Conservation (phyloP, 768 basidiomycete species). For the Russula griseocarnosa region DNA sequence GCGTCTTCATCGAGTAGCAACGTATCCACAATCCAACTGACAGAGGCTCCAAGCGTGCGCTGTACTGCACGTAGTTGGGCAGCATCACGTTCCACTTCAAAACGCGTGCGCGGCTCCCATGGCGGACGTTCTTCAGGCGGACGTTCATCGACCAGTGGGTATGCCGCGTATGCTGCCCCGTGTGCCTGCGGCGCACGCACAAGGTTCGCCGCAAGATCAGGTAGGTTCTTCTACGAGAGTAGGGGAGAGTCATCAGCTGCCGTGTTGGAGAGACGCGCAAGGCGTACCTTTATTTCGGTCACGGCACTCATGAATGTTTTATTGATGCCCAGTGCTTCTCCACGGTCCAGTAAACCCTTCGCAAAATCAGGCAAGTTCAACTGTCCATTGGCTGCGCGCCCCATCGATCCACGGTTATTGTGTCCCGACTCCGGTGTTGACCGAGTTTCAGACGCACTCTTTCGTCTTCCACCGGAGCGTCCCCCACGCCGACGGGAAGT, state of each 20-base stretch:
- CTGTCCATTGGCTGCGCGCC: constrained; percentile 33
- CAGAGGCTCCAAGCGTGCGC: constrained; percentile 60
- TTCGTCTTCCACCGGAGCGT: constrained; percentile 35
- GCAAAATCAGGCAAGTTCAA: constrained; percentile 69
- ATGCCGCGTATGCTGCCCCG: constrained; percentile 43
- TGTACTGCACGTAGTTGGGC: constrained; percentile 52
- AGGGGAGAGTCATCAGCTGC: constrained; percentile 20
- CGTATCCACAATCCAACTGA: constrained; percentile 71
- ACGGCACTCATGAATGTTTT: constrained; percentile 79
- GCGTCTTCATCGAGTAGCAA: constrained; percentile 55
- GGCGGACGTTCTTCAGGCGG: constrained; percentile 54
- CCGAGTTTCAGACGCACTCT: constrained; percentile 29
- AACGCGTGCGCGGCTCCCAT: constrained; percentile 66
- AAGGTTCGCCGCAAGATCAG: constrained; percentile 71
- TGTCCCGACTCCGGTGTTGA: constrained; percentile 11
- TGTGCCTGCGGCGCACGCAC: constrained; percentile 51
- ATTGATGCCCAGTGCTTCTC: constrained; percentile 80
- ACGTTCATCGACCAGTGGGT: constrained; percentile 62
- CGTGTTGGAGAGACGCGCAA: constrained; percentile 1
- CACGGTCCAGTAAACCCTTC: constrained; percentile 65
- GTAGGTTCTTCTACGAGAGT: constrained; percentile 51
- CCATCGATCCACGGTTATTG: constrained; percentile 25
- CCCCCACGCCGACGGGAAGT: constrained; percentile 37
- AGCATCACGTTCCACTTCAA: constrained; percentile 67
- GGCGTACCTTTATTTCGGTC: constrained; percentile 64